Evolutionary conservation across 148 eudicot species (phyloP), one percentile per base, ranked within the genome.

Genomic region (Pharnaceum exiguum): DNA sequence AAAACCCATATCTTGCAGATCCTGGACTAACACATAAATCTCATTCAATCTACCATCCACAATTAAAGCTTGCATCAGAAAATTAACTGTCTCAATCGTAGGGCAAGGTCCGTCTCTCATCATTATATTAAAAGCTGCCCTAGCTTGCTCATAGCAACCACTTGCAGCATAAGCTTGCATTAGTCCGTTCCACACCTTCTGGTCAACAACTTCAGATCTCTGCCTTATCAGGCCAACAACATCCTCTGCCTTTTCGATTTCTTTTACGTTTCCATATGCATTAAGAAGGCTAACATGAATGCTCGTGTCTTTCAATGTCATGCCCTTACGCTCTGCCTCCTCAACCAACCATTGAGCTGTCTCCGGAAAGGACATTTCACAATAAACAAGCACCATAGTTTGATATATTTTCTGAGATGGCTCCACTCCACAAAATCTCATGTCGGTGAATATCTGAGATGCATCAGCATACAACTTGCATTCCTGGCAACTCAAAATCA

Each of bases 91-190:
- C 16, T 83, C 99, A 42, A 82, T 82, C 21, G 82, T 94, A 50
- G 96, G 99, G 18, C 83, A 72, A 62, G 96, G 99, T 50, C 99
- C 99, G 19, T 89, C 96, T 74, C 74, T 94, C 99, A 83, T 89
- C 99, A 94, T 89, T 55, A 95, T 94, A 75, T 71, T 80, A 57
- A 94, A 94, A 71, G 91, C 96, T 75, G 99, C 99, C 76, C 99
- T 86, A 63, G 95, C 96, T 72, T 89, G 79, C 76, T 94, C 99
- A 70, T 94, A 94, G 68, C 54, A 69, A 66, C 99, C 99, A 50
- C 51, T 70, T 55, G 72, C 59, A 59, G 91, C 87, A 78, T 94
- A 94, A 55, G 85, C 89, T 65, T 82, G 76, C 51, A 94, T 61
- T 48, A 94, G 66, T 9, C 91, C 75, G 76, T 82, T 79, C 95